Evolutionary conservation across 768 basidiomycete genomes (phyloP), one percentile per base, ranked within the genome.

Genomic region (Mycena floridula): DNA sequence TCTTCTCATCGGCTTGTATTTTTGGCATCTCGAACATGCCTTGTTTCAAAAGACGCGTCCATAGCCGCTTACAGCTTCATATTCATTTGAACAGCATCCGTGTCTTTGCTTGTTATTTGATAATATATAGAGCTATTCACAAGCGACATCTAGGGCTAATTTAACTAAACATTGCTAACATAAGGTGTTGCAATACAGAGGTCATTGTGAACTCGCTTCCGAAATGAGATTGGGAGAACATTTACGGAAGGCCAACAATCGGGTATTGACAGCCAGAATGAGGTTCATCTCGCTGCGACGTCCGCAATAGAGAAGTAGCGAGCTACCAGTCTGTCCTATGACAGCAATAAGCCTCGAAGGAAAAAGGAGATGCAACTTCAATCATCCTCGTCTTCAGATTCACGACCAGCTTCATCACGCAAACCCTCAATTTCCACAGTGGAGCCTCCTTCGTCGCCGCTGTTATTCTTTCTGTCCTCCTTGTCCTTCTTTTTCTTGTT

Each of bases 401-500:
- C 66, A 18, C 63, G 56, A 46, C 54, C 59, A 52, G 56, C 53
- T 50, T 54, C 50, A 37, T 58, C 64, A 39, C 54, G 59, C 43
- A 85, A 60, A 28, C 80, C 82, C 63, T 85, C 83, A 45, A 85
- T 84, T 54, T 81, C 70, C 46, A 83, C 63, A 28, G 61, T 64
- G 7, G 60, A 60, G 43, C 55, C 69, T 45, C 59, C 58, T 24
- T 66, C 63, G 28, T 64, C 63, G 23, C 61, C 67, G 22, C 65
- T 65, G 18, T 64, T 73, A 30, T 66, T 75, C 37, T 76, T 79
- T 27, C 64, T 72, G 18, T 69, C 77, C 49, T 72, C 71, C 52
- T 74, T 75, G 43, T 75, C 73, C 61, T 78, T 70, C 58, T 77
- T 73, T 63, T 77, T 82, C 64, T 85, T 85, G 59, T 85, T 81